Evolutionary conservation across 108 stramenopile species (phyloP).

Genomic region (Craspedostauros australis): DNA sequence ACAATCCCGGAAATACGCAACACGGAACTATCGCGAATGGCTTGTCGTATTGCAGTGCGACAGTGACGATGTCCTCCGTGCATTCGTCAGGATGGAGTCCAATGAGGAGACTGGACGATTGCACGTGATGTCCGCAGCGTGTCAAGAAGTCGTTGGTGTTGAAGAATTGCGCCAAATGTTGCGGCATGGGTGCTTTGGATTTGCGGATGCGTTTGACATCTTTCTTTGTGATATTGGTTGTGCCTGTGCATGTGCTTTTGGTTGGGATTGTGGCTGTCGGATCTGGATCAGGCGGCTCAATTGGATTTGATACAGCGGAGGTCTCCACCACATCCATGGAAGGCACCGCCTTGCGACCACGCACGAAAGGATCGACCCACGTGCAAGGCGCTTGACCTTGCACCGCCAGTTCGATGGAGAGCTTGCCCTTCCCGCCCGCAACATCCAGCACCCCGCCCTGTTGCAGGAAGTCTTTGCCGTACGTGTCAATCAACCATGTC

Average conservation of each 20-base stretch:
- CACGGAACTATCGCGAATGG: constrained; percentile 56
- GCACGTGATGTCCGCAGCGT: constrained; percentile 1
- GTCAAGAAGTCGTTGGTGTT: constrained; percentile 19
- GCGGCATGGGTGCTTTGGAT: constrained; percentile 13
- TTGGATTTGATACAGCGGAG: background rate
- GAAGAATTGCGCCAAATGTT: constrained; percentile 7
- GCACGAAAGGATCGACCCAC: constrained; percentile 57
- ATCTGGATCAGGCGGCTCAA: background rate
- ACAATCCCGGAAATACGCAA: constrained; percentile 60
- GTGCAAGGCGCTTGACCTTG: constrained; percentile 45
- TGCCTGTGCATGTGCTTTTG: constrained; percentile 4
- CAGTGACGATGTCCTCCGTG: constrained; percentile 66
- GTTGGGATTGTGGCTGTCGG: constrained; percentile 7
- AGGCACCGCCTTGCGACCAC: constrained; percentile 19
- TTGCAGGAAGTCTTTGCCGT: constrained; percentile 9
- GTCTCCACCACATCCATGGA: too few species aligned
- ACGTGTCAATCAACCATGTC: constrained; percentile 43
- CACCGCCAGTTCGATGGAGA: constrained; percentile 49
- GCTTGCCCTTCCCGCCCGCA: constrained; percentile 70
- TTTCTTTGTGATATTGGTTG: constrained; percentile 10
- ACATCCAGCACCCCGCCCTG: constrained; percentile 38
- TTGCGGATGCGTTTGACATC: constrained; percentile 24
- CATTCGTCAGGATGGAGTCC: constrained; percentile 69
- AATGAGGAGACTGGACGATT: constrained; percentile 28
- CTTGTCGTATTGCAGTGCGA: constrained; percentile 41